These are phyloP conservation scores for Irpex lacteus DNA, from an alignment of 1,284 basidiomycete species.

Conservation along the genomic window DNA sequence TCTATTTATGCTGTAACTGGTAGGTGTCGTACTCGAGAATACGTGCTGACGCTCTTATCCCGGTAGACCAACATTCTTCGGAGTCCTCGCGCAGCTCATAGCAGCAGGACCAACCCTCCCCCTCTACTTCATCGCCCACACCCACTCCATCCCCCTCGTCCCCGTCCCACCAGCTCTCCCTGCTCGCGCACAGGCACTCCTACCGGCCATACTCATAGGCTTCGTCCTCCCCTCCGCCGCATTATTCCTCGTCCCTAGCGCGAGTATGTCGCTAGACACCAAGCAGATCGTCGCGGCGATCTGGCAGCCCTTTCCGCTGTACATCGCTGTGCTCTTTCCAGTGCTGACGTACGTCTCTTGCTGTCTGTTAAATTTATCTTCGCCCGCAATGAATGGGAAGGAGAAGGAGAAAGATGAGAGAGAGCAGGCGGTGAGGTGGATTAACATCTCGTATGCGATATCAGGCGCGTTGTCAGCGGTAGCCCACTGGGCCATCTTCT, in stretches of 20 bases:
- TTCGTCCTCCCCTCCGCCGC: not conserved
- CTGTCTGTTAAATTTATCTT: not conserved
- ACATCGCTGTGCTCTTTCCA: not conserved
- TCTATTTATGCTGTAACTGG: not conserved
- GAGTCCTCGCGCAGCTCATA: not conserved
- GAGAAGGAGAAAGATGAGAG: not conserved
- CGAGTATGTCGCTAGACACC: not conserved
- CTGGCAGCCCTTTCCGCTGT: conserved; percentile 2
- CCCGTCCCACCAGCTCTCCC: not conserved
- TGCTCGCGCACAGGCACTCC: not conserved
- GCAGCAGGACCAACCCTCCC: conserved; percentile 1
- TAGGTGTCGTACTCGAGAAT: not conserved
- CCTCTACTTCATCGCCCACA: not conserved
- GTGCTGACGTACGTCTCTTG: not conserved
- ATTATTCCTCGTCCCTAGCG: not conserved
- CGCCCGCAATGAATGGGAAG: not conserved
- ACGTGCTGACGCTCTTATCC: not conserved
- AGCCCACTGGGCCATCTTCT: conserved; percentile 2
- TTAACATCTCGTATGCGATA: conserved; percentile 4
- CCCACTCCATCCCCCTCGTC: not conserved
- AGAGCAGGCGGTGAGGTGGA: not conserved
- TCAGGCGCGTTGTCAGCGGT: conserved; percentile 6
- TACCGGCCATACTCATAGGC: not conserved
- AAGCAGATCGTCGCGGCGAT: not conserved
- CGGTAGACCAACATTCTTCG: conserved; percentile 1